These are phyloP conservation scores for Colletotrichum gloeosporioides DNA, from an alignment of 2,329 filamentous ascomycete genomes.

Conservation along the genomic window DNA sequence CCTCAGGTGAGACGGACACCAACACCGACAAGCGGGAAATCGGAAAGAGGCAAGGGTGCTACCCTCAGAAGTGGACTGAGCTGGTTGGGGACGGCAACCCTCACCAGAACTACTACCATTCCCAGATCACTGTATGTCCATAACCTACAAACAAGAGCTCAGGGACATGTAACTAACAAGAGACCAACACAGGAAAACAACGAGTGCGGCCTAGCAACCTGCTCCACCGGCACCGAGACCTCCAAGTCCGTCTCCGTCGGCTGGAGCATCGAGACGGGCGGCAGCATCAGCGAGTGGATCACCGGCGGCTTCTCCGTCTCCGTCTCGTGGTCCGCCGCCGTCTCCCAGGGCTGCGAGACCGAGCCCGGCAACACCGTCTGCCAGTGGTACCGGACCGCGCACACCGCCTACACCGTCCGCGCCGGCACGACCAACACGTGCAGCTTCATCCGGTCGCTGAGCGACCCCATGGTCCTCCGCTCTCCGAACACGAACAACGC, in stretches of 20 bases:
- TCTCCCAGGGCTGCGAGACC: background rate
- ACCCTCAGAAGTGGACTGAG: background rate
- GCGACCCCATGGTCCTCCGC: background rate
- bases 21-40: accelerated
- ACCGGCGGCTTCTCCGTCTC: background rate
- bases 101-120: background rate
- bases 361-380: background rate
- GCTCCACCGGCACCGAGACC: background rate
- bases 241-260: background rate
- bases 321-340: background rate
- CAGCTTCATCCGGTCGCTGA: background rate
- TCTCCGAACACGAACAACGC: background rate
- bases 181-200: background rate
- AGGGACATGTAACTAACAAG: too few species aligned
- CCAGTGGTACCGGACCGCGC: background rate
- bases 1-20: accelerated
- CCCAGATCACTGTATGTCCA: background rate
- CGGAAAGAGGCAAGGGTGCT: background rate
- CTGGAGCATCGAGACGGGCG: background rate
- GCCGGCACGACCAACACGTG: background rate
- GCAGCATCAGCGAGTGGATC: background rate
- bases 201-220: background rate
- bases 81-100: background rate
- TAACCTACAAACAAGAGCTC: too few species aligned
- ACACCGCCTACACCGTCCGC: background rate